A percentile compares a stretch with the other conserved stretches of the same genome.
phyloP scores from a whole-genome alignment of 2,329 filamentous ascomycete species.

The Phoma sp. region DNA sequence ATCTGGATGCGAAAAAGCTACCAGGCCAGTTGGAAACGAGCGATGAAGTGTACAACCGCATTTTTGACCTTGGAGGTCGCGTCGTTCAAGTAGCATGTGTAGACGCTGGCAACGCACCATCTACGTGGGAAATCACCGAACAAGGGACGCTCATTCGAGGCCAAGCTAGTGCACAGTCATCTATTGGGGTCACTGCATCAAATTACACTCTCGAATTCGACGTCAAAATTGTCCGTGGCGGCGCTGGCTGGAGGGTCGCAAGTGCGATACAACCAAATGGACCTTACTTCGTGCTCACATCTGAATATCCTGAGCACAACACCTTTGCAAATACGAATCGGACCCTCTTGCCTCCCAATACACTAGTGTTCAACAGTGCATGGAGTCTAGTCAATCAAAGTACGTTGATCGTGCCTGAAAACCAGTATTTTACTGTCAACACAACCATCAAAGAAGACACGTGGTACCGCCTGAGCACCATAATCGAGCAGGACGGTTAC shows the following conservation, averaged over 20 bases:
- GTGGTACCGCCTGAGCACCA: conserved; percentile 51
- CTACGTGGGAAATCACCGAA: conserved; percentile 38
- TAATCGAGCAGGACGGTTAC: conserved; percentile 36
- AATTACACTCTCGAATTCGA: conserved; percentile 51
- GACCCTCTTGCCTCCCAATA: conserved; percentile 46
- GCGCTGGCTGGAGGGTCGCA: conserved; percentile 49
- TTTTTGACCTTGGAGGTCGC: conserved; percentile 50
- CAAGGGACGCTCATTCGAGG: conserved; percentile 48
- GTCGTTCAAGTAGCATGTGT: conserved; percentile 47
- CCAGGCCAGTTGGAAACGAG: conserved; percentile 40
- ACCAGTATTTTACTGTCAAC: conserved; percentile 10
- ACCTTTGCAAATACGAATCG: conserved; percentile 46
- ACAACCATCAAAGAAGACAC: conserved; percentile 36
- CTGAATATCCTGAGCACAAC: conserved; percentile 16
- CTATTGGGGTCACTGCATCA: conserved; percentile 14
- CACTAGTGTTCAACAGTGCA: conserved; percentile 44
- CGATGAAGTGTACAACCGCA: conserved; percentile 41
- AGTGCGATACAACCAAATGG: conserved; percentile 20
- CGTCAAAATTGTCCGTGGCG: conserved; percentile 48
- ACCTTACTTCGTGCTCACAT: conserved; percentile 35
- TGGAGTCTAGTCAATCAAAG: conserved; percentile 49
- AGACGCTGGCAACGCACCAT: conserved; percentile 45
- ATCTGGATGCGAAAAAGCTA: conserved; percentile 26
- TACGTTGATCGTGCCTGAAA: conserved; percentile 25
- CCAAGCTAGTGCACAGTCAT: conserved; percentile 38